Evolutionary conservation across 1,284 basidiomycete species (phyloP).

Genomic region (Puccinia hordei): DNA sequence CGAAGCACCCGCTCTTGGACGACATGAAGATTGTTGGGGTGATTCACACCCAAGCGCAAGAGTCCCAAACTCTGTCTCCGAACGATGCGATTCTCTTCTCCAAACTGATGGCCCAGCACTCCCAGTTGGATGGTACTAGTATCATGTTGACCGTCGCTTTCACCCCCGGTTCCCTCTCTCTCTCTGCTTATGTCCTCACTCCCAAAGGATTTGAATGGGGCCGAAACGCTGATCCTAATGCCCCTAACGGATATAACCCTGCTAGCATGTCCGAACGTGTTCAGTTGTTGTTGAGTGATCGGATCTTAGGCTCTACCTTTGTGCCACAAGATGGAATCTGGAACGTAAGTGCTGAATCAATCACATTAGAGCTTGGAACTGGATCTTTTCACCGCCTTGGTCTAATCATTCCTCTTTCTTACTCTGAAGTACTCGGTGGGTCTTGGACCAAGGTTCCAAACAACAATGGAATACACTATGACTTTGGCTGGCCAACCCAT

Average conservation of each 20-base stretch:
- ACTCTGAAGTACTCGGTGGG: conserved; percentile 66
- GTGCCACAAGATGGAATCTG: conserved; percentile 59
- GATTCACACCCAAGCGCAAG: conserved; percentile 61
- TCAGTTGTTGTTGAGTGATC: conserved; percentile 89
- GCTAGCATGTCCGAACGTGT: conserved; percentile 92
- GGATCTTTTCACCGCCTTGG: conserved; percentile 64
- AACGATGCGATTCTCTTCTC: conserved; percentile 94
- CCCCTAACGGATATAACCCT: conserved; percentile 77
- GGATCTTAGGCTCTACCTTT: conserved; percentile 58
- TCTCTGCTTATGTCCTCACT: conserved; percentile 88
- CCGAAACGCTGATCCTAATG: conserved; percentile 66
- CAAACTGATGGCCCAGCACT: conserved; percentile 92
- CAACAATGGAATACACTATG: conserved; percentile 80
- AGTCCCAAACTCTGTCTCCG: conserved; percentile 70
- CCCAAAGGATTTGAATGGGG: conserved; percentile 94
- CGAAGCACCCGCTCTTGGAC: conserved; percentile 61
- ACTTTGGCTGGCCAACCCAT: conserved; percentile 80
- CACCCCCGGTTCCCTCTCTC: conserved; percentile 93
- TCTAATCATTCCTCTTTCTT: conserved; percentile 74
- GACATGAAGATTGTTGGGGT: conserved; percentile 62
- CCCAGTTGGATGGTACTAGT: conserved; percentile 89
- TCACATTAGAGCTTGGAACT: conserved; percentile 37
- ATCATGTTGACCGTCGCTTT: conserved; percentile 94
- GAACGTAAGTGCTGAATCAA: conserved; percentile 62
- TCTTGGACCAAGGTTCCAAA: conserved; percentile 85